Base-by-base conservation (phyloP, 768 basidiomycete genomes). In the Candolleomyces aberdarensis region DNA sequence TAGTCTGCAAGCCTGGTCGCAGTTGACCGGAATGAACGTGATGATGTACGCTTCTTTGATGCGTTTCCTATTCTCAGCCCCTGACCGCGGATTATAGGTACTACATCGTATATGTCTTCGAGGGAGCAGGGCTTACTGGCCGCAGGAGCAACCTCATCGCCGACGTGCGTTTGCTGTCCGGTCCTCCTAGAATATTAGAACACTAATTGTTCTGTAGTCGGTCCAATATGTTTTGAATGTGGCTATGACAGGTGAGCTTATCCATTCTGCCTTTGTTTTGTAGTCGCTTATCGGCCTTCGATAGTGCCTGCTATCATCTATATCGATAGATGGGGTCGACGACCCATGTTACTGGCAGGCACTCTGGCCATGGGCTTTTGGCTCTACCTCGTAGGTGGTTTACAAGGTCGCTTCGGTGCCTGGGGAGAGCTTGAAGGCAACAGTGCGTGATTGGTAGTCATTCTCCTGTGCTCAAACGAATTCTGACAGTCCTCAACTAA, bases 1-100 rank as follows among this genome's bases (percentile, higher is more conserved):
- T 62, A 78, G 79, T n/a, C 75, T 91, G 43, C 91, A 93, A 71
- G 88, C 88, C 83, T 92, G 89, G 91, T 85, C 84, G 62, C 91
- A 92, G 67, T 75, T 91, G 19, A 80, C 80, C 10, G 87, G 88
- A 40, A 89, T 91, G 85, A 90, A 91, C 69, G 83, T 91, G 66
- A 91, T 92, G 89, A 89, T 92, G 88, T 85, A 64, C 40, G 76
- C 65, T 17, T n/a, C 44, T 56, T 39, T 17, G 44, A 41, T 40
- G 6, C 15, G 52, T n/a, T 29, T 15, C 6, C 8, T 4, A 22
- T 19, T 14, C n/a, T 36, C 51, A 54, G 26, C 26, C 3, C 26
- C 53, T 51, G 20, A 52, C 20, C 43, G 14, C 51, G 6, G 51
- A 32, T 29, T 55, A 29, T 59, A 84, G 81, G 83, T 86, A 86